Evolutionary conservation across 495 filamentous ascomycete genomes (phyloP), one percentile per base, ranked within the genome.

Genomic region (Hypoxylon lienhwacheense): DNA sequence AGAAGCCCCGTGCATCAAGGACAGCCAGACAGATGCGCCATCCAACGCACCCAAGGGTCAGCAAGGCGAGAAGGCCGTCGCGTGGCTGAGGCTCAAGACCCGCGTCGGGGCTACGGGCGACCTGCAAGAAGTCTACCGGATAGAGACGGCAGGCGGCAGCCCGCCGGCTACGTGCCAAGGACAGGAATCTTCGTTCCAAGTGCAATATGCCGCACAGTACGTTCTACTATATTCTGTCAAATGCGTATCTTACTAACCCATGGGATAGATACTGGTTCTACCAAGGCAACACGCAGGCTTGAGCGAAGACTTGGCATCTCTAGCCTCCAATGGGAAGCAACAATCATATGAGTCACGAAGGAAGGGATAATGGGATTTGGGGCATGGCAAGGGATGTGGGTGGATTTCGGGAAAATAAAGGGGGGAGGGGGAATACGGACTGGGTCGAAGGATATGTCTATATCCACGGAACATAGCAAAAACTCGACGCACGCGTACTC

Each of bases 121-220:
- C 11, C 82, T 87, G 54, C 82, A 85, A 70, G 80, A 89, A 62
- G 84, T 92, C 5, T 97, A 93, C 64, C 78, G 93, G n/a, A 72
- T 97, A 11, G 77, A 90, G 63, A 98, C 93, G 1, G 90, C 84
- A 2, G 90, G 90, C 7, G 93, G 93, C 12, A 77, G 73, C n/a
- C 65, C 89, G 0, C 91, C 93, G 0, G 72, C 78, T 26, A 91
- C 82, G 0, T 98, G 93, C 68, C 64, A 81, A 28, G 86, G 85
- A 1, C 74, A 81, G 77, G 67, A 76, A 1, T 68, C 72, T 21
- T 42, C 63, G 4, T 91, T 98, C 55, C 67, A 81, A 40, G 80
- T 95, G 25, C 75, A 90, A 66, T 98, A 98, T 71, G 77, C 89
- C 8, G 83, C 92, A 5, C 83, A 90, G 75, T 97, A 90, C 62